Evolutionary conservation across 306 rosid genomes (phyloP).

Genomic region (Pterocarpus santalinus): DNA sequence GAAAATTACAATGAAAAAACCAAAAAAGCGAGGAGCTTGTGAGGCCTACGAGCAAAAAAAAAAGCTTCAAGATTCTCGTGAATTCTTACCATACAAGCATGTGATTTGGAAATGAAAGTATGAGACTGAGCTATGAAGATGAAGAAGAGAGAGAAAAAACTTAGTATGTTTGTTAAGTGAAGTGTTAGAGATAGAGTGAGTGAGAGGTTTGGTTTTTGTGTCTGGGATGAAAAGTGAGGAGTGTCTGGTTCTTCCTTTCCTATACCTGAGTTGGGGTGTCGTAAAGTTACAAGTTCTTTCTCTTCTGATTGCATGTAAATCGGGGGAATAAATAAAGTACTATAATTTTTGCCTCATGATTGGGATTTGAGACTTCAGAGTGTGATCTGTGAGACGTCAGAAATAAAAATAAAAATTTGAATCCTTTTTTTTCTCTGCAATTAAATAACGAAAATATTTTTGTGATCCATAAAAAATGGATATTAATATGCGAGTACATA

Average conservation of each 20-base stretch:
- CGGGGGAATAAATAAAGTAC: conserved; percentile 50
- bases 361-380: conserved; percentile 31
- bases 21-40: too few species aligned
- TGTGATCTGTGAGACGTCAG: too few species aligned
- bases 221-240: conserved; percentile 37
- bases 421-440: too few species aligned
- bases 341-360: neutral
- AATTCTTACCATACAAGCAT: conserved; percentile 36
- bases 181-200: too few species aligned
- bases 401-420: too few species aligned
- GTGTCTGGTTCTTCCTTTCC: neutral
- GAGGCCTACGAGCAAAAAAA: conserved; percentile 17
- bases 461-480: too few species aligned
- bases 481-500: too few species aligned
- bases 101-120: conserved; percentile 14
- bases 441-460: too few species aligned
- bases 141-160: conserved; percentile 29
- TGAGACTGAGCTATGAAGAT: conserved; percentile 29
- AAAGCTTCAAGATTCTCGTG: conserved; percentile 50
- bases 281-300: conserved; percentile 42
- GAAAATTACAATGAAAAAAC: too few species aligned
- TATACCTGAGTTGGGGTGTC: conserved; percentile 42
- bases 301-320: conserved; percentile 65
- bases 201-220: neutral
- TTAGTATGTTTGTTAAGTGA: conserved; percentile 10